Evolutionary conservation across 495 filamentous ascomycete genomes (phyloP).

Genomic region (Bacidia gigantensis): DNA sequence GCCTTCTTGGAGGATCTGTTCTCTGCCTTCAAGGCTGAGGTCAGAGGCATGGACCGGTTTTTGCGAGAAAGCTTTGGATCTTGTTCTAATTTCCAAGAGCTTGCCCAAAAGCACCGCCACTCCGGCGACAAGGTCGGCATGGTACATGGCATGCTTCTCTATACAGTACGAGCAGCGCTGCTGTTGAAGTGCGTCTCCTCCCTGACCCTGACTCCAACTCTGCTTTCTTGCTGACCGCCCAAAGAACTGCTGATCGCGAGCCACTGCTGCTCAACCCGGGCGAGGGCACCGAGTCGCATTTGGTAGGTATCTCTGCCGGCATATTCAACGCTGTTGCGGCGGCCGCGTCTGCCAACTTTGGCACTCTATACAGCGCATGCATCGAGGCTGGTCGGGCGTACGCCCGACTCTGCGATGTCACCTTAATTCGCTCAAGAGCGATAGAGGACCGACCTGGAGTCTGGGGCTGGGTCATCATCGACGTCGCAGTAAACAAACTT

Average conservation of each 20-base stretch:
- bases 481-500: slow-evolving; percentile 3
- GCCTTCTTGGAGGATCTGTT: slow-evolving; percentile 5
- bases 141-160: slow-evolving; percentile 7
- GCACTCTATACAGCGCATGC: slow-evolving; percentile 5
- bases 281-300: not conserved
- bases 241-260: slow-evolving; percentile 8
- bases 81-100: not conserved
- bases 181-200: slow-evolving; percentile 10
- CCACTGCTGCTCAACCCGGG: not conserved
- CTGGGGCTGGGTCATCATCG: slow-evolving; percentile 7
- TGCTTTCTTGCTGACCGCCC: no score
- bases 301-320: slow-evolving; percentile 8
- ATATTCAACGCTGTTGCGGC: slow-evolving; percentile 4
- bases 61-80: not conserved
- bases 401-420: slow-evolving; percentile 4
- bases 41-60: slow-evolving; percentile 1
- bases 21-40: slow-evolving; percentile 5
- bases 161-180: slow-evolving; percentile 1
- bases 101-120: not conserved
- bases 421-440: slow-evolving; percentile 6
- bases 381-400: slow-evolving; percentile 3
- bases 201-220: no score
- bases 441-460: slow-evolving; percentile 1
- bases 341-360: slow-evolving; percentile 2
- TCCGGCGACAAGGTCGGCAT: slow-evolving; percentile 5